These are phyloP conservation scores for Ophiostoma piceae DNA, from an alignment of 2,329 filamentous ascomycete species.

Conservation along the genomic window DNA sequence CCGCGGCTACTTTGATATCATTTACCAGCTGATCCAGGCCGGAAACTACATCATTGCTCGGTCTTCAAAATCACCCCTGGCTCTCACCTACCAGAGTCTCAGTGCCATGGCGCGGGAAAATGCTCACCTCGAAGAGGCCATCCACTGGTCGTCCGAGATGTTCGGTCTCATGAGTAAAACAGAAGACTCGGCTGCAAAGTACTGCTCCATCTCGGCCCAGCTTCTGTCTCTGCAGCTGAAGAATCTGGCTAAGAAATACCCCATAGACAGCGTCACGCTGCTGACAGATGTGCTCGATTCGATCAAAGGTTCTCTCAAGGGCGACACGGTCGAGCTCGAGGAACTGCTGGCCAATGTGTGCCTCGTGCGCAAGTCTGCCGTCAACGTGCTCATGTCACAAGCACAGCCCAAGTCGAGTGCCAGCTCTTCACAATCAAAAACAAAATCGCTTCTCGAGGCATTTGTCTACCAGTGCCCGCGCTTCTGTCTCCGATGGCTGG, in stretches of 20 bases:
- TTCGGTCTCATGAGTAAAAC: constrained; percentile 36
- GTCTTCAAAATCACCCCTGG: constrained; percentile 42
- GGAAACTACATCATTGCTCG: constrained; percentile 32
- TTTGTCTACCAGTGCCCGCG: constrained; percentile 56
- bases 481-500: constrained; percentile 58
- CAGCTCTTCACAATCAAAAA: constrained; percentile 22
- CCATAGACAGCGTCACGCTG: constrained; percentile 38
- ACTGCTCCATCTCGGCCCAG: constrained; percentile 51
- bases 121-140: constrained; percentile 48
- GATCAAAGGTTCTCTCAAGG: constrained; percentile 55
- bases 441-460: constrained; percentile 44
- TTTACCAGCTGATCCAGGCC: constrained; percentile 38
- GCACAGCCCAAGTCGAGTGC: constrained; percentile 20
- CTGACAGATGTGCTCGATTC: constrained; percentile 47
- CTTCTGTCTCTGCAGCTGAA: constrained; percentile 52
- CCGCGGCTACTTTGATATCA: constrained; percentile 34
- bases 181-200: constrained; percentile 45
- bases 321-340: constrained; percentile 55
- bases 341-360: constrained; percentile 56
- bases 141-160: constrained; percentile 50
- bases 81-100: constrained; percentile 49
- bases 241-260: constrained; percentile 36
- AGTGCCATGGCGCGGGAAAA: constrained; percentile 41
- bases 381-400: constrained; percentile 41
- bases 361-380: constrained; percentile 49